Percentiles rank a stretch among this genome's conserved stretches.
Evolutionary conservation across 2,329 filamentous ascomycete species (phyloP).

Genomic region (Emergomyces orientalis): DNA sequence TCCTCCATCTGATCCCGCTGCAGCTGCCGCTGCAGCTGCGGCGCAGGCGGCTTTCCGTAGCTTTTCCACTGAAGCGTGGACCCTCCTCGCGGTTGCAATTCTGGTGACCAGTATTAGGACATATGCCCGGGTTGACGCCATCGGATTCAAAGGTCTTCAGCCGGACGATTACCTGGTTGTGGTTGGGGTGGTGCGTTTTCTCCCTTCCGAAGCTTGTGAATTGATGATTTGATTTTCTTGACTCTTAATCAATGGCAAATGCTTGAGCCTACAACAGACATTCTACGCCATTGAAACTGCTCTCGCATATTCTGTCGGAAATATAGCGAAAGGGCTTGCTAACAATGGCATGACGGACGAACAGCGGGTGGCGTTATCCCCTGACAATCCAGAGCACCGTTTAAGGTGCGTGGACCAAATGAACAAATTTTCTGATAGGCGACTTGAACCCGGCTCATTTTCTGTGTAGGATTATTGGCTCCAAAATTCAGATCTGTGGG

Average conservation of each 20-base stretch:
- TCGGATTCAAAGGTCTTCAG: slow-evolving; percentile 20
- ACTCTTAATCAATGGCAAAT: not conserved
- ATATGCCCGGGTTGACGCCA: slow-evolving; percentile 36
- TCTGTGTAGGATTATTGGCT: slow-evolving; percentile 41
- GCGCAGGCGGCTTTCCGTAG: not conserved
- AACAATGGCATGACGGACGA: slow-evolving; percentile 50
- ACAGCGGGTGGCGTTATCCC: slow-evolving; percentile 39
- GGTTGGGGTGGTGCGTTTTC: not conserved
- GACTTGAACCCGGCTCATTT: not conserved
- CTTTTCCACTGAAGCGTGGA: slow-evolving; percentile 5
- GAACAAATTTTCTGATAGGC: not conserved
- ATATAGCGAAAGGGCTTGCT: slow-evolving; percentile 36
- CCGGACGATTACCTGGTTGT: slow-evolving; percentile 48
- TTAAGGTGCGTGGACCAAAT: slow-evolving; percentile 13
- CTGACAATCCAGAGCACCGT: slow-evolving; percentile 39
- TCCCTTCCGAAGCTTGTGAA: not conserved
- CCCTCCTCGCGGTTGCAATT: slow-evolving; percentile 11
- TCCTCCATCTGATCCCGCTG: slow-evolving; percentile 1
- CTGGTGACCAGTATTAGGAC: slow-evolving; percentile 30
- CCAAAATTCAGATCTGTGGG: slow-evolving; percentile 45
- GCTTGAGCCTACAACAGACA: not conserved
- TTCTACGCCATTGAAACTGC: slow-evolving; percentile 3
- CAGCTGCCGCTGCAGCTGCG: slow-evolving; percentile 1
- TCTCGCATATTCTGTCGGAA: slow-evolving; percentile 6
- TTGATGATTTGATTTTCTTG: not conserved